Evolutionary conservation across 345 rosid species (phyloP).

Genomic region (Gossypium herbaceum): DNA sequence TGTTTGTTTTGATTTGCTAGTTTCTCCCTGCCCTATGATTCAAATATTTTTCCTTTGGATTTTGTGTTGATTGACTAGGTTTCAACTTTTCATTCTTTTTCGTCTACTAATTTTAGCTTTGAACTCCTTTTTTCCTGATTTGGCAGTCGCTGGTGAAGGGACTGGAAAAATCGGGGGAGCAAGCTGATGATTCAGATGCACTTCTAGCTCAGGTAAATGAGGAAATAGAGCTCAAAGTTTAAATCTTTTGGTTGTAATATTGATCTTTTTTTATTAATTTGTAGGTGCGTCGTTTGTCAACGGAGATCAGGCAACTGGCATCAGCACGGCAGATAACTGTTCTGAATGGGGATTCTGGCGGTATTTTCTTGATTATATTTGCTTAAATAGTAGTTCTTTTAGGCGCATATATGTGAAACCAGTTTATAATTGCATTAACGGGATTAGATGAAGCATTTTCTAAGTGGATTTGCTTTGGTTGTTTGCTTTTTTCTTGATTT

Average conservation of each 20-base stretch:
- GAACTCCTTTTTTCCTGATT: background rate
- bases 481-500: background rate
- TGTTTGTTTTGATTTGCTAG: background rate
- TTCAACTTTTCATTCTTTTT: background rate
- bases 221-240: background rate
- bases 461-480: background rate
- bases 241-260: background rate
- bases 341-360: slow-evolving; percentile 62
- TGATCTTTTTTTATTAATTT: background rate
- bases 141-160: slow-evolving; percentile 55
- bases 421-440: background rate
- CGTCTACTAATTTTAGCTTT: background rate
- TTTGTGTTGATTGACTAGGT: background rate
- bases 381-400: background rate
- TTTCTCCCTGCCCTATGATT: background rate
- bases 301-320: slow-evolving; percentile 62
- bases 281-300: slow-evolving; percentile 62
- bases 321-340: slow-evolving; percentile 72
- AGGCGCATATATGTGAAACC: background rate
- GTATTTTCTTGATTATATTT: slow-evolving; percentile 18
- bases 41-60: background rate
- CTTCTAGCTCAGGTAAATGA: slow-evolving; percentile 60
- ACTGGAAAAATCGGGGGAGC: slow-evolving; percentile 53
- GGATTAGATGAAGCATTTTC: background rate
- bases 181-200: slow-evolving; percentile 54